phyloP scores from a whole-genome alignment of 2,329 filamentous ascomycete species.

The Ophiobolus disseminans region DNA sequence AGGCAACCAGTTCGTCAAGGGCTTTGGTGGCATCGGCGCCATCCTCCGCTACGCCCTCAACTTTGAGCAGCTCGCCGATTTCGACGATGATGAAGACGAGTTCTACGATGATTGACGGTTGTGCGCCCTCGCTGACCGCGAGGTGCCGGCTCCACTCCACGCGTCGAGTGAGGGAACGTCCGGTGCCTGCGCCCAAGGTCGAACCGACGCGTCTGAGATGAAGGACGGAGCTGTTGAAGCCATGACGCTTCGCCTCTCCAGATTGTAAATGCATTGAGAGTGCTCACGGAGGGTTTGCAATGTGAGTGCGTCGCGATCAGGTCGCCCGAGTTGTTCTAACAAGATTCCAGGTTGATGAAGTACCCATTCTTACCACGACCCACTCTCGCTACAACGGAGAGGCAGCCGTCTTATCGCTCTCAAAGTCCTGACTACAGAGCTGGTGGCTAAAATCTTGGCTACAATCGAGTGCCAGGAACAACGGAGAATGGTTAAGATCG shows the following conservation, averaged over 20 bases:
- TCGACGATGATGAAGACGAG: constrained; percentile 79
- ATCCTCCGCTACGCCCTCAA: constrained; percentile 99
- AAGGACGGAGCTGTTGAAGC: constrained; percentile 39
- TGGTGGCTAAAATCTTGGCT: constrained; percentile 25
- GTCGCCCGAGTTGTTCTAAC: constrained; percentile 7
- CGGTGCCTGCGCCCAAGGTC: constrained; percentile 50
- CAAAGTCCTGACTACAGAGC: constrained; percentile 2
- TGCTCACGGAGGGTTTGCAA: constrained; percentile 46
- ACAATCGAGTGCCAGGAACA: constrained; percentile 16
- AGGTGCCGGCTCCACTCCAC: constrained; percentile 76
- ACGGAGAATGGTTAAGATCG: constrained; percentile 32
- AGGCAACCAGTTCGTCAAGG: constrained; percentile 99
- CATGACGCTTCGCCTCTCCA: constrained; percentile 49
- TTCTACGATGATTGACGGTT: constrained; percentile 95
- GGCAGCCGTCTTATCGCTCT: constrained; percentile 33
- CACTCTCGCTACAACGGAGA: constrained; percentile 47
- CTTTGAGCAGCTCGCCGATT: constrained; percentile 96
- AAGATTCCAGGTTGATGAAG: constrained; percentile 36
- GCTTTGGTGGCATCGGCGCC: constrained; percentile 97
- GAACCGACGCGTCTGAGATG: constrained; percentile 41
- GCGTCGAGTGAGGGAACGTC: constrained; percentile 62
- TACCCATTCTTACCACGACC: constrained; percentile 47
- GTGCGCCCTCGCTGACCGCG: constrained; percentile 84
- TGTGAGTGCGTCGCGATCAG: constrained; percentile 26
- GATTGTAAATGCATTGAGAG: constrained; percentile 47